Conservation (phyloP, 257 asterid genomes). For the Jacaranda mimosifolia region DNA sequence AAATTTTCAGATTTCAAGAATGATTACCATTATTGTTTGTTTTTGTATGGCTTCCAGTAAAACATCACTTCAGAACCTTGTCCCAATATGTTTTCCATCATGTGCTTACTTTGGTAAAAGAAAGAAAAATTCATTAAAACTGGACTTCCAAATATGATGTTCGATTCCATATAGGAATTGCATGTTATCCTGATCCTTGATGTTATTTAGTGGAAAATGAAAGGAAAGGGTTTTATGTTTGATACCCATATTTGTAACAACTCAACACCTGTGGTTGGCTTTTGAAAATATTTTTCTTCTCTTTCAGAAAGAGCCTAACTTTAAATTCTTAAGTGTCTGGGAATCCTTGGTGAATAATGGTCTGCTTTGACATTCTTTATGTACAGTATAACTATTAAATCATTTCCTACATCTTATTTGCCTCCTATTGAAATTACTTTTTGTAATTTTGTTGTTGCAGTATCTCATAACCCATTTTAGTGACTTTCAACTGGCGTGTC, state of each 20-base stretch:
- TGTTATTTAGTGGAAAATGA: not conserved
- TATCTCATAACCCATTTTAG: conserved; percentile 76
- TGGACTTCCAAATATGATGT: not conserved
- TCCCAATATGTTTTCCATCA: not conserved
- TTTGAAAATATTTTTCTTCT: not conserved
- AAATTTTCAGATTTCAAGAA: not conserved
- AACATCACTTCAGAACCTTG: not conserved
- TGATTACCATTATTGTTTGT: not conserved
- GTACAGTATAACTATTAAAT: not conserved
- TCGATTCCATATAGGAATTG: not conserved
- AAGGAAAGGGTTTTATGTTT: not conserved
- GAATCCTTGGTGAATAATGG: not conserved
- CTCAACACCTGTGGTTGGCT: not conserved
- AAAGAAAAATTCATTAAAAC: not conserved
- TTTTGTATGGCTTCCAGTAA: not conserved
- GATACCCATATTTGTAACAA: not conserved
- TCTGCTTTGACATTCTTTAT: not conserved
- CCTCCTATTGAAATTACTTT: not conserved
- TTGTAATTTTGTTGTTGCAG: conserved; percentile 55
- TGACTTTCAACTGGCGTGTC: conserved; percentile 93
- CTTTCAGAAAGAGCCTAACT: not conserved
- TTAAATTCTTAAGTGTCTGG: not conserved
- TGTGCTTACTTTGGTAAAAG: not conserved
- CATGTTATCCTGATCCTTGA: not conserved
- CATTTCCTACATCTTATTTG: conserved; percentile 9